Evolutionary conservation across 495 filamentous ascomycete genomes (phyloP).

Genomic region (Corynascus novoguineensis): DNA sequence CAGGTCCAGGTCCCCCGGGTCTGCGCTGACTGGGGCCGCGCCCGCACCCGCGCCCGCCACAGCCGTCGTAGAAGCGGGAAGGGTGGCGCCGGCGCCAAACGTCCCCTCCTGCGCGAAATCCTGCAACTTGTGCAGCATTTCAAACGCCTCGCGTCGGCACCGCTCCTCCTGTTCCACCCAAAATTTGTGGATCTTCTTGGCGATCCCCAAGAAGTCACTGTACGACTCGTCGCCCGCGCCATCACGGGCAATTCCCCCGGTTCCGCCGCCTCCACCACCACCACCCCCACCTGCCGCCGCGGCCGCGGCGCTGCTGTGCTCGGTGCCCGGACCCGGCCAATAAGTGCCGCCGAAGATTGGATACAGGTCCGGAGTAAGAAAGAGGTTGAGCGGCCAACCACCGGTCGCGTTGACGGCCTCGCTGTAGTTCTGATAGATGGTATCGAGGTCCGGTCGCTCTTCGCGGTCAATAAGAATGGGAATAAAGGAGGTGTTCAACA

Average conservation of each 20-base stretch:
- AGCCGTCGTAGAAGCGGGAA: constrained; percentile 24
- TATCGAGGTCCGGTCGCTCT: constrained; percentile 90
- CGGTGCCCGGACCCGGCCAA: constrained; percentile 75
- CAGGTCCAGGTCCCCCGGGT: constrained; percentile 62
- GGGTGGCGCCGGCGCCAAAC: constrained; percentile 37
- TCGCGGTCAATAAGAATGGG: constrained; percentile 93
- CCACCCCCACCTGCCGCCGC: constrained; percentile 10
- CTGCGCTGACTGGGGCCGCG: background rate
- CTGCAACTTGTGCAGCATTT: constrained; percentile 71
- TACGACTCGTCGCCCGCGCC: constrained; percentile 46
- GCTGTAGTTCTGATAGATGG: constrained; percentile 97
- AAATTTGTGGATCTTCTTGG: constrained; percentile 71
- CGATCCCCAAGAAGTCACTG: constrained; percentile 68
- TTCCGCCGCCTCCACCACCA: constrained; percentile 12
- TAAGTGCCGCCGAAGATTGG: constrained; percentile 97
- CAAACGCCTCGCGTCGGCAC: constrained; percentile 74
- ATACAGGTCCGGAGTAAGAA: constrained; percentile 86
- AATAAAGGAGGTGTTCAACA: constrained; percentile 84
- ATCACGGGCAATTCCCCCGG: background rate
- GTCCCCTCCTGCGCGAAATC: constrained; percentile 86
- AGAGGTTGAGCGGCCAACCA: constrained; percentile 96
- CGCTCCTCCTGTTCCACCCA: constrained; percentile 81
- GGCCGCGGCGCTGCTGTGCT: constrained; percentile 38
- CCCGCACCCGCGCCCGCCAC: background rate
- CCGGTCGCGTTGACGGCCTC: constrained; percentile 89